These are phyloP conservation scores for Trichothecium roseum DNA, from an alignment of 2,329 filamentous ascomycete species.

Conservation along the genomic window DNA sequence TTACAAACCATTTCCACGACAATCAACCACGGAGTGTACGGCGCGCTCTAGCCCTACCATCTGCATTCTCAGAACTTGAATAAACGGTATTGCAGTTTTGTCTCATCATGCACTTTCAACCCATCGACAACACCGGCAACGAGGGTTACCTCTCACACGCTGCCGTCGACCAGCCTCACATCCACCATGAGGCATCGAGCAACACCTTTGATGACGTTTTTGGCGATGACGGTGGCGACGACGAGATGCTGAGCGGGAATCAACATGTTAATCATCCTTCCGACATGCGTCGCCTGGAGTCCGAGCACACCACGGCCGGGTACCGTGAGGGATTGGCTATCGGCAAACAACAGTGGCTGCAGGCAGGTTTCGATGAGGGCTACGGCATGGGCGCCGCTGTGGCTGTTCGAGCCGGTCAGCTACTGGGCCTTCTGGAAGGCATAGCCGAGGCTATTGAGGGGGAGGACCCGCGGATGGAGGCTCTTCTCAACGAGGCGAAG, in stretches of 20 bases:
- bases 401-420: constrained; percentile 61
- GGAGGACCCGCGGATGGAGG: constrained; percentile 5
- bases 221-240: constrained; percentile 15
- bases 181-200: constrained; percentile 5
- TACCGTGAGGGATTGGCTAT: constrained; percentile 79
- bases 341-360: constrained; percentile 67
- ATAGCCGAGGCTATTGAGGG: constrained; percentile 39
- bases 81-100: not conserved
- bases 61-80: too few species aligned
- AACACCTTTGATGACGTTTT: constrained; percentile 26
- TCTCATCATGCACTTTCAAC: constrained; percentile 21
- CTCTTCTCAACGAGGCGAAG: constrained; percentile 38
- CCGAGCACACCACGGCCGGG: constrained; percentile 71
- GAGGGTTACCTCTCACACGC: constrained; percentile 14
- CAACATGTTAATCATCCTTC: constrained; percentile 34
- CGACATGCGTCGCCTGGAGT: constrained; percentile 65
- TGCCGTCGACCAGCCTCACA: constrained; percentile 5
- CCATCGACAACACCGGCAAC: constrained; percentile 17
- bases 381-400: constrained; percentile 76
- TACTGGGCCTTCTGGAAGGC: constrained; percentile 71
- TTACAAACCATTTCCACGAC: too few species aligned
- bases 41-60: too few species aligned
- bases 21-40: too few species aligned
- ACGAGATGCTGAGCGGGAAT: constrained; percentile 3
- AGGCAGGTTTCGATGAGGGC: constrained; percentile 85